These are phyloP conservation scores for Trichoderma sp. DNA, from an alignment of 2,329 filamentous ascomycete species.

Conservation along the genomic window DNA sequence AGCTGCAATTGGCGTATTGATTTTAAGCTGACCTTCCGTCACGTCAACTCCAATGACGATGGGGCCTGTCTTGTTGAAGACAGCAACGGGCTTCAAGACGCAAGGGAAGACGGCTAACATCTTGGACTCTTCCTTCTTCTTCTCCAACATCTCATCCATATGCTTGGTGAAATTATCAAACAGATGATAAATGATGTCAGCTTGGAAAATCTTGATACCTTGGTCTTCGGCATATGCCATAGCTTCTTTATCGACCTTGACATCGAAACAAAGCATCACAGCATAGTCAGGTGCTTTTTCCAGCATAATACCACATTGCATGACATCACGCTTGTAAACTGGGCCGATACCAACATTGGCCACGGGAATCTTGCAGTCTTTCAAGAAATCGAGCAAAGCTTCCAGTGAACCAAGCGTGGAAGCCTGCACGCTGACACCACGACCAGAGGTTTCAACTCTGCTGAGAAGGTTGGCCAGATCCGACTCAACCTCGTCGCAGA, in stretches of 20 bases:
- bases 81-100: constrained; percentile 82
- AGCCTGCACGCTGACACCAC: constrained; percentile 95
- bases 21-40: constrained; percentile 80
- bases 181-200: constrained; percentile 98
- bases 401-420: constrained; percentile 97
- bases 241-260: constrained; percentile 98
- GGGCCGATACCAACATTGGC: constrained; percentile 97
- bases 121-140: constrained; percentile 96
- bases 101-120: constrained; percentile 96
- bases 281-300: constrained; percentile 94
- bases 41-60: constrained; percentile 97
- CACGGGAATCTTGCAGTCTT: constrained; percentile 94
- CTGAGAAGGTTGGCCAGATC: constrained; percentile 90
- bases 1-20: constrained; percentile 88
- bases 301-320: constrained; percentile 93
- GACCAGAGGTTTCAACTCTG: constrained; percentile 87
- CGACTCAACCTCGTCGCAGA: constrained; percentile 94
- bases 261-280: constrained; percentile 99
- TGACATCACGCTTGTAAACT: constrained; percentile 96
- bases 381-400: constrained; percentile 93
- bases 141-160: constrained; percentile 82
- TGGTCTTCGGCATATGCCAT: constrained; percentile 88
- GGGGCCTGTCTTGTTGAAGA: constrained; percentile 98
- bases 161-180: constrained; percentile 97
- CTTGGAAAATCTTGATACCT: constrained; percentile 96